Evolutionary conservation across 345 rosid genomes (phyloP), one percentile per base, ranked within the genome.

Genomic region (Rubroshorea leprosula): DNA sequence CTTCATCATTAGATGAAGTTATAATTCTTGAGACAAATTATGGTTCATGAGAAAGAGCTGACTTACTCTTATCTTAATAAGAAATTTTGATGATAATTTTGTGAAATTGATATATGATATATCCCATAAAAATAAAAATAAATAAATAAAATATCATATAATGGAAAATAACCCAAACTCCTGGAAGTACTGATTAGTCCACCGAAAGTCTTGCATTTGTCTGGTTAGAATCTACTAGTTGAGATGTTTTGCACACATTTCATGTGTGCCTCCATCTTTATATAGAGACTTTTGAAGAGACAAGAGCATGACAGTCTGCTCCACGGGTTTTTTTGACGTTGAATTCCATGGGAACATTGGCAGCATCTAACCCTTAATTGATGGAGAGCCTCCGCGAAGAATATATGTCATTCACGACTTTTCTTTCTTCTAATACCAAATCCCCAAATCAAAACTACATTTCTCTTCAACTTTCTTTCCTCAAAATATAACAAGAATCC

Each of bases 321-420:
- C 72, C 74, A 73, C 79, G 76, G 69, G 77, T 53, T 21, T 52
- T 29, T 24, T 62, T 72, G 49, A 72, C 58, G 57, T 14, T 29
- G 12, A 29, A 3, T 9, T 29, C 9, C 5, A 29, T 29, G 35
- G 4, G n/a, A n/a, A 29, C 27, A n/a, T 53, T n/a, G 14, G 46
- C 15, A 45, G 26, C 46, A 16, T 43, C 52, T 1, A 46, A 16
- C 16, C 55, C 20, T 51, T 60, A 62, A 58, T 24, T 57, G 49
- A 68, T 52, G 58, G 50, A 63, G 69, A 69, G 75, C 73, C 75
- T 66, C 57, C 56, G 21, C 41, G 44, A 8, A 24, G 19, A 47
- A 57, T 68, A 68, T 51, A 70, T 62, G 62, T 50, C 66, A 57
- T 54, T 75, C 78, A 70, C 76, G 68, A 45, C 43, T 59, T 64